Percentiles rank a stretch among this genome's conserved stretches.
Conservation (phyloP, 345 rosid species). For the Camelina sativa region DNA sequence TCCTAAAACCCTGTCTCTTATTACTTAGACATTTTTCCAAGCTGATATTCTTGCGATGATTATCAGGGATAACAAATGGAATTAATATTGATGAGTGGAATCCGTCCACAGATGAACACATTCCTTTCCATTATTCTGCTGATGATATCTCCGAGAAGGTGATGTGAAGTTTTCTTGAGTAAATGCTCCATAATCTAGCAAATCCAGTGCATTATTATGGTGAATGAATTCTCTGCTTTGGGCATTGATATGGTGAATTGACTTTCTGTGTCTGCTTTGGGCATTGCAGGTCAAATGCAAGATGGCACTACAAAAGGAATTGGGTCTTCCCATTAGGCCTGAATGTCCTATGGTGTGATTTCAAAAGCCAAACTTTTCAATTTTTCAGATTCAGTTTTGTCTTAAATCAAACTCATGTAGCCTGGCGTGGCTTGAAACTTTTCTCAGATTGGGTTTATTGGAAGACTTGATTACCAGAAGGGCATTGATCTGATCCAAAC, state of each 20-base stretch:
- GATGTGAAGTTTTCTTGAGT: slow-evolving; percentile 5
- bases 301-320: slow-evolving; percentile 84
- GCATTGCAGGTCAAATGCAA: slow-evolving; percentile 73
- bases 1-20: background rate
- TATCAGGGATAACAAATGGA: slow-evolving; percentile 87
- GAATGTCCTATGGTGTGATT: slow-evolving; percentile 80
- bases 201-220: slow-evolving; percentile 24
- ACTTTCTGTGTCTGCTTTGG: slow-evolving; percentile 33
- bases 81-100: slow-evolving; percentile 83
- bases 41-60: slow-evolving; percentile 8
- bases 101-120: slow-evolving; percentile 73
- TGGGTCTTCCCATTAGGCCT: slow-evolving; percentile 85
- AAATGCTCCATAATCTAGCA: background rate
- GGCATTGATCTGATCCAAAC: slow-evolving; percentile 83
- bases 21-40: background rate
- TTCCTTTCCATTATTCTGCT: slow-evolving; percentile 63
- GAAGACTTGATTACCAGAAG: slow-evolving; percentile 94
- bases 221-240: background rate
- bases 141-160: slow-evolving; percentile 89
- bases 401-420: slow-evolving; percentile 4
- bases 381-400: background rate
- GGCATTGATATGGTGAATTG: slow-evolving; percentile 39
- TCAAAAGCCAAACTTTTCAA: background rate
- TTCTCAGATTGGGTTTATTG: slow-evolving; percentile 88
- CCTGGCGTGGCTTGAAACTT: background rate